Evolutionary conservation across 2,329 filamentous ascomycete genomes (phyloP), one percentile per base, ranked within the genome.

Genomic region (Venturia asperata): DNA sequence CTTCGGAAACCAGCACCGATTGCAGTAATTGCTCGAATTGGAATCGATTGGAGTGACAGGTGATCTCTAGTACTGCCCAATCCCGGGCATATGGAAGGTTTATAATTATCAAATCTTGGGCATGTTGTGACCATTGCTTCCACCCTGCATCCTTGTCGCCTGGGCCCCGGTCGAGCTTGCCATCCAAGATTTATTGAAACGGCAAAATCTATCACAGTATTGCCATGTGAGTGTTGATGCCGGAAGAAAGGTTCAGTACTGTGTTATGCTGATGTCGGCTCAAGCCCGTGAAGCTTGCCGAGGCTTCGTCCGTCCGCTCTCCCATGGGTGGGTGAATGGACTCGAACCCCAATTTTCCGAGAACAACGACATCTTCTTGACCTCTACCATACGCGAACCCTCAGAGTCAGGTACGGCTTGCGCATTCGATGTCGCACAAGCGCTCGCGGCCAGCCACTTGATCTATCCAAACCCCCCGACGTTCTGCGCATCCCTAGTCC

Each of bases 381-480:
- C 70, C 62, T 52, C 24, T 27, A 45, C 67, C 68, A 66, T 65
- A 69, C 65, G 66, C 69, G 70, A 69, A 68, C 61, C 43, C 43
- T 65, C 61, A 65, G 68, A 27, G 21, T 15, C 21, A 52, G 47
- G 47, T 17, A 52, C 47, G 21, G 5, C 47, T 52, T 52, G 47
- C 21, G 47, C 47, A 15, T 52, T 52, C 47, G 15, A 52, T 52
- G 47, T 52, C 47, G 47, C 47, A 52, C 47, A 52, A 52, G 47
- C 47, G 19, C 45, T 47, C 45, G 45, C 45, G 19, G 45, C n/a
- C 45, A 21, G 47, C 21, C 47, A 52, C 52, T 58, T 58, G 52
- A 58, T 58, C 52, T 58, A 66, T 68, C 70, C 69, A 71, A 68
- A 68, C 68, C 69, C 70, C 70, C 68, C 70, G 71, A 70, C 69